phyloP scores from a whole-genome alignment of 306 rosid species.

The Ormosia semicastrata region DNA sequence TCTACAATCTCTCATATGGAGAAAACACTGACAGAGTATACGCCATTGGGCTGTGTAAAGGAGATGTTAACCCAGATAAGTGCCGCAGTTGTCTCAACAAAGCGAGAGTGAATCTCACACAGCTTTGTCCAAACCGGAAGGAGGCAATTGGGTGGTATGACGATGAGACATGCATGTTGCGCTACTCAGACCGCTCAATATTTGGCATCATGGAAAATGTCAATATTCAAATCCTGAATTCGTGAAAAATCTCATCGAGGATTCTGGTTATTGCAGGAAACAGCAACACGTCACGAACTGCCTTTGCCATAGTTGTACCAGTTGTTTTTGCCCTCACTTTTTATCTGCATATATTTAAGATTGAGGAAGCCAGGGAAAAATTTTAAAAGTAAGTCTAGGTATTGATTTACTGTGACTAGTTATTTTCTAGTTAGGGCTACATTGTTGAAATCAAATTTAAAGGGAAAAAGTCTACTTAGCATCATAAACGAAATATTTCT shows the following conservation, averaged over 20 bases:
- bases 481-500: too few relatives aligned
- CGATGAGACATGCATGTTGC: slow-evolving; percentile 31
- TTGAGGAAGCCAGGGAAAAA: not conserved
- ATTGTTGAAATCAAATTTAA: not conserved
- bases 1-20: too few relatives aligned
- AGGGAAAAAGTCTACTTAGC: not conserved
- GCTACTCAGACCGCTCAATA: slow-evolving; percentile 33
- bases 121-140: slow-evolving; percentile 25
- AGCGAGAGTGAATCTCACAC: too few relatives aligned
- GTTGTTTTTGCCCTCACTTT: not conserved
- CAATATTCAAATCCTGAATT: too few relatives aligned
- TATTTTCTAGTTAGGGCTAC: not conserved
- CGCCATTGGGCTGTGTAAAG: too few relatives aligned
- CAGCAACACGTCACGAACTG: not conserved
- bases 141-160: slow-evolving; percentile 42
- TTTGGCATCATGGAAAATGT: not conserved
- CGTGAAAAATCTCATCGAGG: not conserved
- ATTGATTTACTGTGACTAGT: not conserved
- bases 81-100: slow-evolving; percentile 40
- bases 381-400: not conserved
- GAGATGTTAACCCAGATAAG: too few relatives aligned
- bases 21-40: too few relatives aligned
- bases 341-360: not conserved
- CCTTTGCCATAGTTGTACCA: not conserved
- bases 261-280: not conserved